Base-by-base conservation (phyloP, 2,329 filamentous ascomycete species). In the Fusarium sp. region DNA sequence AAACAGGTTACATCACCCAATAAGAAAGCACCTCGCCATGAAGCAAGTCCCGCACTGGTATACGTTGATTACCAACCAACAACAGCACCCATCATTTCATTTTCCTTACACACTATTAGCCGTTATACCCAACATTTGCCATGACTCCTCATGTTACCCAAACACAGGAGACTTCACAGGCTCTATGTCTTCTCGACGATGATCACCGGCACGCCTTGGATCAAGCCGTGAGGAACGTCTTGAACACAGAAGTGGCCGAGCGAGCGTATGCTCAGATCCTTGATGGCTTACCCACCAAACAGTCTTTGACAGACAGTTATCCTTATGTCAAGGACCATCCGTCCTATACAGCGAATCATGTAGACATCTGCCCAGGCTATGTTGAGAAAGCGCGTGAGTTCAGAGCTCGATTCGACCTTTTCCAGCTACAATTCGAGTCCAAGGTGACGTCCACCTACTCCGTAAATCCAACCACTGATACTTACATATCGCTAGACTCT, bases 281-380 rank as follows among this genome's bases (percentile, higher is more conserved):
- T 0, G 62, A 65, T 10, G 61, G 62, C 2, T 29, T 65, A 4
- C 62, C 61, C 0, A 58, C 17, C 2, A 27, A 42, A 32, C 8
- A 32, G 3, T 38, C 49, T 2, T 2, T 37, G 1, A 25, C 3
- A 8, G 46, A 45, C 4, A 46, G 32, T 14, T 47, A 36, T 0
- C 1, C 9, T 6, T 49, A 21, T 11, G n/a, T 47, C 0, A 3
- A 35, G 2, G 51, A 50, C 6, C 57, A 57, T 1, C 61, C 19
- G 19, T 19, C 19, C 19, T 19, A 19, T 19, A 19, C 19, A 19
- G 4, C 19, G 3, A 19, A 19, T 19, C 19, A 19, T 19, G 19
- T 19, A 19, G 19, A 19, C 19, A 38, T 44, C 0, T 65, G 61
- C 2, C 27, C 46, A 2, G 57, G 61, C 1, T 65, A 42, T 14